Evolutionary conservation across 1,284 basidiomycete species (phyloP).

Genomic region (Wallemia mellicola): DNA sequence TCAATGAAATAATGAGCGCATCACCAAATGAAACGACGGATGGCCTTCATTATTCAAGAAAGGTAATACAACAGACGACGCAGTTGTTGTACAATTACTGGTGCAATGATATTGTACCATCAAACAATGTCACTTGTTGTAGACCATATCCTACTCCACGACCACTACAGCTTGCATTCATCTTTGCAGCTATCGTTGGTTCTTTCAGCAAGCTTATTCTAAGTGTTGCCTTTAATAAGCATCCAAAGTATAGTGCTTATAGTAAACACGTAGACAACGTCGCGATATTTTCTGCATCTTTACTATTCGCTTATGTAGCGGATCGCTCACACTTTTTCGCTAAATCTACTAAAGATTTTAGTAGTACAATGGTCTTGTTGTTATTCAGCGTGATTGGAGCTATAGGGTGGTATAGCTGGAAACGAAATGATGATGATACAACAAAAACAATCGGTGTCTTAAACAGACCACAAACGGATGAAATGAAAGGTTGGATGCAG

Average conservation of each 20-base stretch:
- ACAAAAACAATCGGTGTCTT: no score
- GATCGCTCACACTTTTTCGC: constrained; percentile 55
- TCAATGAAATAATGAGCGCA: constrained; percentile 33
- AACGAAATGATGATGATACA: constrained; percentile 41
- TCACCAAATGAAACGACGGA: constrained; percentile 41
- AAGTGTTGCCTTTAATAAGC: no score
- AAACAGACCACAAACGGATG: constrained; percentile 68
- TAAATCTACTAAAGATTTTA: constrained; percentile 61
- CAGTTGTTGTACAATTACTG: constrained; percentile 46
- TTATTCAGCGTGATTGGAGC: constrained; percentile 25
- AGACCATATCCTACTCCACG: constrained; percentile 37
- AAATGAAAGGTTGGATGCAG: constrained; percentile 97
- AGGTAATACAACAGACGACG: constrained; percentile 35
- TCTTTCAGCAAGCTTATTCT: no score
- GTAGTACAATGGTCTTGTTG: constrained; percentile 31
- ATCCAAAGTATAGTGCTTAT: no score
- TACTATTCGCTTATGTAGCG: constrained; percentile 38
- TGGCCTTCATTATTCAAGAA: constrained; percentile 45
- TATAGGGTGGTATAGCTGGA: constrained; percentile 27
- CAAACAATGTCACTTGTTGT: constrained; percentile 47
- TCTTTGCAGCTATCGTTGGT: no score
- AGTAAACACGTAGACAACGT: no score
- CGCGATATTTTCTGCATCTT: no score
- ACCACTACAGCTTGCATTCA: constrained; percentile 28
- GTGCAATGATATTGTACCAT: constrained; percentile 37